Evolutionary conservation across 192 early-diverging fungal species (phyloP).

Genomic region (Funneliformis mosseae): DNA sequence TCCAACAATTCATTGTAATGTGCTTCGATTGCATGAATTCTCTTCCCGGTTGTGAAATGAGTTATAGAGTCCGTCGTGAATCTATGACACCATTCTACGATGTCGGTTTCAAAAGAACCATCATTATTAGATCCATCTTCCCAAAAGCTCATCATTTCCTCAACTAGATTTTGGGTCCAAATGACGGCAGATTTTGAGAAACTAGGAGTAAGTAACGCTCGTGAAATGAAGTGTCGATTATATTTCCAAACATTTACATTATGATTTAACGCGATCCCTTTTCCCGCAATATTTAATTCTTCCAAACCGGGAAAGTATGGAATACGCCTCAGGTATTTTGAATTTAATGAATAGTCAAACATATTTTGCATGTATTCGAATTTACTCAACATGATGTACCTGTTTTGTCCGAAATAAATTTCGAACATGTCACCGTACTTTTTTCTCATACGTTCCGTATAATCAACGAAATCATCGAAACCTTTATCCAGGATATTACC

Average conservation of each 20-base stretch:
- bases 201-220: neutral
- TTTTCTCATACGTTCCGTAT: neutral
- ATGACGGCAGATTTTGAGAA: neutral
- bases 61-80: slow-evolving; percentile 9
- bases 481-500: neutral
- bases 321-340: neutral
- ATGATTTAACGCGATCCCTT: slow-evolving; percentile 3
- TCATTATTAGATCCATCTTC: neutral
- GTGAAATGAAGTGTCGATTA: slow-evolving; percentile 4
- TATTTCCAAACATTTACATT: slow-evolving; percentile 5
- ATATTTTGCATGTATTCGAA: no score
- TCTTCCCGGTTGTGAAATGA: neutral
- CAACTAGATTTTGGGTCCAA: slow-evolving; percentile 1
- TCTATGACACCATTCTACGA: slow-evolving; percentile 8
- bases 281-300: slow-evolving; percentile 1
- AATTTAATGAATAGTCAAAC: neutral
- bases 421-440: neutral
- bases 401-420: neutral
- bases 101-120: neutral
- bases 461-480: neutral
- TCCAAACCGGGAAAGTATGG: neutral
- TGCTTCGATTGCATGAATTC: neutral
- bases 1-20: neutral
- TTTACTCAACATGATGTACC: no score
- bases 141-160: slow-evolving; percentile 1